phyloP scores from a whole-genome alignment of 177 flowering plant genomes.

The Vitis hybrid region DNA sequence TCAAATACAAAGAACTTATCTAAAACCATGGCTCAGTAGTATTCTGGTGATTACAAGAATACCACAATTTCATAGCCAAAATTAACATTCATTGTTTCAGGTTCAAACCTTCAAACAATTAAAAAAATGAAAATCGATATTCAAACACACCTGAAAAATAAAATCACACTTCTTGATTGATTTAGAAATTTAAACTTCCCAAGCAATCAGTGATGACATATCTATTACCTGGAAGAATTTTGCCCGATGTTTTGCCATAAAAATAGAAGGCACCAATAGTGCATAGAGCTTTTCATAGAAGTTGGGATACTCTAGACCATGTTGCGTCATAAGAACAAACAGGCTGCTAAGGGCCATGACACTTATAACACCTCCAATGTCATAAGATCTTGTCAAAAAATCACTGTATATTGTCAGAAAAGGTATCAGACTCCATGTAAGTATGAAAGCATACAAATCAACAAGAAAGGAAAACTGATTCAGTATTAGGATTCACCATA shows the following conservation, averaged over 20 bases:
- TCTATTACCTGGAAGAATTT: conserved; percentile 74
- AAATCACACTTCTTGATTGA: too few relatives aligned
- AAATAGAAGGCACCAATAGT: conserved; percentile 74
- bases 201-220: background rate
- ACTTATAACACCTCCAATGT: conserved; percentile 93
- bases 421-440: conserved; percentile 13
- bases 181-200: background rate
- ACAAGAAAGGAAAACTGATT: background rate
- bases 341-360: conserved; percentile 98
- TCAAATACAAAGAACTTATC: too few relatives aligned
- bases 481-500: conserved; percentile 47
- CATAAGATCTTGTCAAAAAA: conserved; percentile 93
- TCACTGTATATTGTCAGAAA: conserved; percentile 59
- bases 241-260: conserved; percentile 88
- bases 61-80: too few relatives aligned
- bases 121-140: too few relatives aligned
- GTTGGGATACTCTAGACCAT: conserved; percentile 91
- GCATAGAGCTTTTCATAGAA: conserved; percentile 93
- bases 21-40: too few relatives aligned
- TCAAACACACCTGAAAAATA: background rate
- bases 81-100: too few relatives aligned
- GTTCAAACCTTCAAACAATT: too few relatives aligned
- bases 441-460: background rate
- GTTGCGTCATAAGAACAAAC: conserved; percentile 83
- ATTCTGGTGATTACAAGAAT: too few relatives aligned